These are phyloP conservation scores for Murraya koenigii DNA, from an alignment of 345 rosid genomes.

Conservation along the genomic window DNA sequence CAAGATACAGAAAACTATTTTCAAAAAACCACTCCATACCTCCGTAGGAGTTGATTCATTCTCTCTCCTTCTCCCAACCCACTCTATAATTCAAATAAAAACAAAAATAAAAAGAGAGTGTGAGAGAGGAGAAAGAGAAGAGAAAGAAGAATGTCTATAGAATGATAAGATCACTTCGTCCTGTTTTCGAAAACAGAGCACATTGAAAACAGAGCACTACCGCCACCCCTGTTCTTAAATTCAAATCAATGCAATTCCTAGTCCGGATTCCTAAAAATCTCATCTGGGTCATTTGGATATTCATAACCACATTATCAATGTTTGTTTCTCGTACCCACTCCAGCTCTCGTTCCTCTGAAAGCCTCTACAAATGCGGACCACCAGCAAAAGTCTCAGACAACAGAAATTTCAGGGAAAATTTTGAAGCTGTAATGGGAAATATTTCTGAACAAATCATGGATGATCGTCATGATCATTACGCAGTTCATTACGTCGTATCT, in stretches of 20 bases:
- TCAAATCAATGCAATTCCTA: conserved; percentile 34
- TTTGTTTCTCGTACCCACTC: background rate
- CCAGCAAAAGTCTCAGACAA: background rate
- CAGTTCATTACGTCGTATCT: conserved; percentile 13
- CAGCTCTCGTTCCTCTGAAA: conserved; percentile 3
- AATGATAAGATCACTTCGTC: conserved; percentile 9
- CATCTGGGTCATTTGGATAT: conserved; percentile 12
- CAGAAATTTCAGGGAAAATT: conserved; percentile 1
- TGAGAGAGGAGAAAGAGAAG: conserved; percentile 1
- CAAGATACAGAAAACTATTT: conserved; percentile 8
- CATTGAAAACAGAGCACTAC: background rate
- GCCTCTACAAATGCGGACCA: conserved; percentile 10
- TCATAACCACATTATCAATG: background rate
- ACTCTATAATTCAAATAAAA: background rate
- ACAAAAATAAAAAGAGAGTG: background rate
- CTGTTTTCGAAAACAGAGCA: background rate
- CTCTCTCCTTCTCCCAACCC: background rate
- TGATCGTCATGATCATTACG: conserved; percentile 10
- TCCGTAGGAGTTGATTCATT: background rate
- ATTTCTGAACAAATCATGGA: background rate
- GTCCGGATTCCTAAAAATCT: conserved; percentile 8
- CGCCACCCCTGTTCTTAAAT: background rate
- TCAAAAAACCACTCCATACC: background rate
- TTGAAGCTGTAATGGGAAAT: conserved; percentile 20
- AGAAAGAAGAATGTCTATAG: background rate